phyloP scores from a whole-genome alignment of 2,329 filamentous ascomycete genomes.

The Penicillium sp. region DNA sequence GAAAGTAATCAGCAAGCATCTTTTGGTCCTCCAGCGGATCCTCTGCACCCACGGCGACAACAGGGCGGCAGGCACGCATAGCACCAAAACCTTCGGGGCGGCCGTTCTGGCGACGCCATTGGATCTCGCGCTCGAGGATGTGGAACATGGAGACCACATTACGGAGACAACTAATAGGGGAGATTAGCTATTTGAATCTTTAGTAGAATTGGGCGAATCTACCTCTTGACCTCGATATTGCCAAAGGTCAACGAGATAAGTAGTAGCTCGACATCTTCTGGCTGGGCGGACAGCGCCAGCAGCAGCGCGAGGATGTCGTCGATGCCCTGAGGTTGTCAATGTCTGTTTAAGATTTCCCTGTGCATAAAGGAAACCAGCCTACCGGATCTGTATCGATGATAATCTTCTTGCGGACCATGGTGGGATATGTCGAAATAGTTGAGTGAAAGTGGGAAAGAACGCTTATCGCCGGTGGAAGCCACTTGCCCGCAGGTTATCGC shows the following conservation, averaged over 20 bases:
- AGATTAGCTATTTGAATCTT: neutral
- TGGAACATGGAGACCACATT: conserved; percentile 92
- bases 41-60: conserved; percentile 83
- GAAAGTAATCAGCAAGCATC: conserved; percentile 83
- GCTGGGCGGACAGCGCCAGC: conserved; percentile 76
- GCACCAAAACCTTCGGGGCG: conserved; percentile 70
- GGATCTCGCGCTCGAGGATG: conserved; percentile 83
- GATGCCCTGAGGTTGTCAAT: conserved; percentile 58
- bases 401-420: conserved; percentile 71
- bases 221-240: conserved; percentile 86
- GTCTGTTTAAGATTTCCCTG: neutral
- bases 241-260: conserved; percentile 91
- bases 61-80: conserved; percentile 71
- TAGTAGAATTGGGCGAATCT: neutral
- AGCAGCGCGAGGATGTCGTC: conserved; percentile 91
- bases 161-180: conserved; percentile 67
- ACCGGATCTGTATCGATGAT: conserved; percentile 98
- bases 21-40: conserved; percentile 82
- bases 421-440: conserved; percentile 3
- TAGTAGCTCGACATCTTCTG: conserved; percentile 81
- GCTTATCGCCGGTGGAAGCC: neutral
- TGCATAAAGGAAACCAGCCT: conserved; percentile 24
- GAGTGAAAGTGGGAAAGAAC: conserved; percentile 3
- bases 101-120: conserved; percentile 74
- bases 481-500: neutral